phyloP scores from a whole-genome alignment of 1,139 yeast species.

The Hyphopichia fennica region DNA sequence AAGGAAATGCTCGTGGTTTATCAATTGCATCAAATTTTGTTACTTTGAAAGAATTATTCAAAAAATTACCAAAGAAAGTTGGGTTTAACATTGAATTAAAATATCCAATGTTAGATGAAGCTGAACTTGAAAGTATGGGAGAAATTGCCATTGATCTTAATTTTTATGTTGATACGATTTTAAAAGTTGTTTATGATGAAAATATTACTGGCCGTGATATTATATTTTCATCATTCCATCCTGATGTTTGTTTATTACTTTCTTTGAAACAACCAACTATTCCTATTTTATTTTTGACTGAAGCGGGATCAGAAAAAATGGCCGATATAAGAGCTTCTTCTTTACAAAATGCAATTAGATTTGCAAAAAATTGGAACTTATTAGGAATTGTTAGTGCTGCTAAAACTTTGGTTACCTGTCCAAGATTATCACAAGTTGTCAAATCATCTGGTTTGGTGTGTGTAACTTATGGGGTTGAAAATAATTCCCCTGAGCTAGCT shows the following conservation, averaged over 20 bases:
- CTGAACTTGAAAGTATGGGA: constrained; percentile 86
- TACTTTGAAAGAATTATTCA: constrained; percentile 80
- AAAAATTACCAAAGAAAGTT: constrained; percentile 74
- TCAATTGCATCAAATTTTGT: constrained; percentile 92
- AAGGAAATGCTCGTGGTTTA: constrained; percentile 87
- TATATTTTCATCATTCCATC: constrained; percentile 91
- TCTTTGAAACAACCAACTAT: constrained; percentile 92
- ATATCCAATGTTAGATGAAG: constrained; percentile 95
- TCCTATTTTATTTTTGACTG: constrained; percentile 86
- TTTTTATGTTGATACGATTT: constrained; percentile 82
- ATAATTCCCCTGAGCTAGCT: constrained; percentile 84
- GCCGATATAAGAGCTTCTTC: constrained; percentile 89
- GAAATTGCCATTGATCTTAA: constrained; percentile 82
- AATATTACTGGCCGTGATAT: constrained; percentile 79
- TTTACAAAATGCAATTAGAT: constrained; percentile 86
- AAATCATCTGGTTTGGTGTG: constrained; percentile 91
- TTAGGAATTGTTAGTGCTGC: constrained; percentile 94
- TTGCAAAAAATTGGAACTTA: constrained; percentile 88
- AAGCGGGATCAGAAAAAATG: constrained; percentile 79
- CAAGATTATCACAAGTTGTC: constrained; percentile 84
- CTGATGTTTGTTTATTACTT: constrained; percentile 83
- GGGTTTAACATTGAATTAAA: constrained; percentile 96
- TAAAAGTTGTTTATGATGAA: constrained; percentile 74
- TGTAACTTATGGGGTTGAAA: constrained; percentile 85
- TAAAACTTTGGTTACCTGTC: constrained; percentile 78